phyloP scores from a whole-genome alignment of 192 early-diverging fungal genomes.

The Nowakowskiella sp. region DNA sequence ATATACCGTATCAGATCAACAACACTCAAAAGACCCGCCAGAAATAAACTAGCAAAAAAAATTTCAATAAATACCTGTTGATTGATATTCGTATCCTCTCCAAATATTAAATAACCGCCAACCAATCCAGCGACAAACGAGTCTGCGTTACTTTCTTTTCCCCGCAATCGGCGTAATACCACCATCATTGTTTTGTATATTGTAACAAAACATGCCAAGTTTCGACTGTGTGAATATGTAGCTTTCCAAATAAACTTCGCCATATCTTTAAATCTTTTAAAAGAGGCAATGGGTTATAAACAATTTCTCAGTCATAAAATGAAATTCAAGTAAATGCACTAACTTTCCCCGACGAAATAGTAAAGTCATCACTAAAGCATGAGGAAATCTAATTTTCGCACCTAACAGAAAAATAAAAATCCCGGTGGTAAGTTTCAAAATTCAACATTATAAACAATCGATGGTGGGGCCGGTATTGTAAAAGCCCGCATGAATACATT shows the following conservation, averaged over 20 bases:
- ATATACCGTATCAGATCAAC: conserved; percentile 4
- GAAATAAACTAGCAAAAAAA: not conserved
- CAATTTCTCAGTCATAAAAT: not conserved
- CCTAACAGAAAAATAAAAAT: conserved; percentile 12
- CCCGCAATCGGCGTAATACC: conserved; percentile 59
- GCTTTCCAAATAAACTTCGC: conserved; percentile 66
- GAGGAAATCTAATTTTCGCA: conserved; percentile 93
- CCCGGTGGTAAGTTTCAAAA: not conserved
- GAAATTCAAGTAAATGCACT: not conserved
- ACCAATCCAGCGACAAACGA: conserved; percentile 85
- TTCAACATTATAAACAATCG: not conserved
- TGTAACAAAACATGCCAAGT: conserved; percentile 84
- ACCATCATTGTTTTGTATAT: conserved; percentile 91
- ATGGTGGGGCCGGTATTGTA: not conserved
- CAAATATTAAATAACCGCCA: conserved; percentile 91
- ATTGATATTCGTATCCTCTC: conserved; percentile 90
- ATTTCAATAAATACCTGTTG: conserved; percentile 62
- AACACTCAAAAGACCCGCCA: conserved; percentile 6
- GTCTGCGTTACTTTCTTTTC: conserved; percentile 69
- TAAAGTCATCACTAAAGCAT: conserved; percentile 93
- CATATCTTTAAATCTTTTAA: conserved; percentile 66
- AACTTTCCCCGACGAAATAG: conserved; percentile 84
- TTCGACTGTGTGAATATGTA: conserved; percentile 80
- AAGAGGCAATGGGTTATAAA: too few relatives aligned
- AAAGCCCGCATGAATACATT: too few relatives aligned